Percentiles rank a stretch among this genome's conserved stretches.
Conservation (phyloP, 768 basidiomycete species). For the Trametes maxima region DNA sequence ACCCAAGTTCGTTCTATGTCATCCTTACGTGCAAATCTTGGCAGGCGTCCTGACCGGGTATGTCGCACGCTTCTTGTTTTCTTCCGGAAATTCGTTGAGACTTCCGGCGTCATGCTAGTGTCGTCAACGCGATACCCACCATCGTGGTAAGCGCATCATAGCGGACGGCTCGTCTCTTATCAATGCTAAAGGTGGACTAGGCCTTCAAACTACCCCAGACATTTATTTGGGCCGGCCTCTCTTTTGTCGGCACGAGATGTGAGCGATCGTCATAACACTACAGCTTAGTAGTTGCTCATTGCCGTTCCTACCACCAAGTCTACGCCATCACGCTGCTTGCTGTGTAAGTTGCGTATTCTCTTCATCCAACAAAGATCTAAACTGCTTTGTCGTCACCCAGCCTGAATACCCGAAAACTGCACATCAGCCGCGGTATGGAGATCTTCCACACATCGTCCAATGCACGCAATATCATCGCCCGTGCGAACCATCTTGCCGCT, state of each 20-base stretch:
- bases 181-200: too few species aligned
- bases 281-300: not conserved
- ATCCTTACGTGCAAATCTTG: not conserved
- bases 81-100: too few species aligned
- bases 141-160: too few species aligned
- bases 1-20: not conserved
- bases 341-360: not conserved
- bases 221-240: not conserved
- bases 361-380: not conserved
- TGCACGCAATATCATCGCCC: slow-evolving; percentile 3
- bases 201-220: too few species aligned
- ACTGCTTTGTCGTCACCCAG: not conserved
- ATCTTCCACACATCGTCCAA: not conserved
- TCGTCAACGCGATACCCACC: too few species aligned
- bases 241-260: not conserved
- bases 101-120: too few species aligned
- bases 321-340: not conserved
- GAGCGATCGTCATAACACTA: not conserved
- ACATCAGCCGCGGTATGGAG: slow-evolving; percentile 2
- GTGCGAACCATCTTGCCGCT: slow-evolving; percentile 4
- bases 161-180: too few species aligned
- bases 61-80: not conserved
- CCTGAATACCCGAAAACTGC: slow-evolving; percentile 3
- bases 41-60: not conserved
- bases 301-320: not conserved